Evolutionary conservation across 352 stramenopile species (phyloP).

Genomic region (Globisporangium viniferum): DNA sequence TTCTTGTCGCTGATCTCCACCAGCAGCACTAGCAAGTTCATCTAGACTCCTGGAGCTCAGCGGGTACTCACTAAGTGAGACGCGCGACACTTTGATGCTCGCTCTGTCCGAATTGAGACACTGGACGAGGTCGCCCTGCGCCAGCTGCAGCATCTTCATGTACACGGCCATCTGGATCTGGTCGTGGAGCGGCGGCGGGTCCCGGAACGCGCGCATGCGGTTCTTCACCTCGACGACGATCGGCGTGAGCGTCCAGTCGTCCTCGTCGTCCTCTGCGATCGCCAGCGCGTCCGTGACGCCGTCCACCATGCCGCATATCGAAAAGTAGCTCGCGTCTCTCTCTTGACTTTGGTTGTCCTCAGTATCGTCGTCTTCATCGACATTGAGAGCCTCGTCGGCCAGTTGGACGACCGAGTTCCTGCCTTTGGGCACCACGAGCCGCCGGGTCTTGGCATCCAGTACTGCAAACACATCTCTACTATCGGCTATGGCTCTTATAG

Average conservation of each 20-base stretch:
- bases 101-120: conserved; percentile 49
- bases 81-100: conserved; percentile 49
- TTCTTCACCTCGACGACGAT: conserved; percentile 82
- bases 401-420: background rate
- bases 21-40: background rate
- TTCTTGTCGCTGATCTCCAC: background rate
- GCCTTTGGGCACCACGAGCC: conserved; percentile 6
- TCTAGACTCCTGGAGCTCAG: conserved; percentile 18
- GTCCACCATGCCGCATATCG: conserved; percentile 82
- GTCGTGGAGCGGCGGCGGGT: conserved; percentile 64
- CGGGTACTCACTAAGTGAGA: conserved; percentile 42
- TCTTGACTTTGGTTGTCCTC: background rate
- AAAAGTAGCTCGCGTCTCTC: conserved; percentile 37
- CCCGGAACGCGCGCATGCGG: conserved; percentile 54
- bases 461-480: conserved; percentile 22
- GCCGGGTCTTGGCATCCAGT: conserved; percentile 25
- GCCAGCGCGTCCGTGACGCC: conserved; percentile 55
- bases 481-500: background rate
- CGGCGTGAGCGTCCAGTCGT: conserved; percentile 57
- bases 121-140: conserved; percentile 66
- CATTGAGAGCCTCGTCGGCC: background rate
- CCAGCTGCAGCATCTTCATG: conserved; percentile 73
- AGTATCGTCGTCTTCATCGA: conserved; percentile 2
- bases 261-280: conserved; percentile 37
- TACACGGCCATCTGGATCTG: conserved; percentile 80